phyloP scores from a whole-genome alignment of 2,329 filamentous ascomycete species.

The Exophiala spinifera region DNA sequence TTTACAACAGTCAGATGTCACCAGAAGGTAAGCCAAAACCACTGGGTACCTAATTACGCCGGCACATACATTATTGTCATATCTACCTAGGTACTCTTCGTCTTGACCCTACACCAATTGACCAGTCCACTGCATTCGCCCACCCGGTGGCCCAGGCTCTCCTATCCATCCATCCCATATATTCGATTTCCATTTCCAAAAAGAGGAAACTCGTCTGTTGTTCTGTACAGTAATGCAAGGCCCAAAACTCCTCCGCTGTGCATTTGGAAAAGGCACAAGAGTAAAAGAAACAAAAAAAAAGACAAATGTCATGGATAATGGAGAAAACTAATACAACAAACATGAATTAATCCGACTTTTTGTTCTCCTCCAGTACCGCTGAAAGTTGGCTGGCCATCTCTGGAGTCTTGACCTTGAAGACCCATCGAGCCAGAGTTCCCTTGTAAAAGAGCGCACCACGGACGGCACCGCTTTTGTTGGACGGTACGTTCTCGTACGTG shows the following conservation, averaged over 20 bases:
- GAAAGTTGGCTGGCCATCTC: slow-evolving; percentile 24
- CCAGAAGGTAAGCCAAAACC: too few species aligned
- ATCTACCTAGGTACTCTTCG: background rate
- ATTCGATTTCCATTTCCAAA: too few species aligned
- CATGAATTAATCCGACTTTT: slow-evolving; percentile 9
- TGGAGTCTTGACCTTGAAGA: slow-evolving; percentile 28
- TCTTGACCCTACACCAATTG: background rate
- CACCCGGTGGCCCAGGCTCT: too few species aligned
- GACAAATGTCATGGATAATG: background rate
- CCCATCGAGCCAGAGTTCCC: slow-evolving; percentile 23
- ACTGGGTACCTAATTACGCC: too few species aligned
- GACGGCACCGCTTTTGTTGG: slow-evolving; percentile 26
- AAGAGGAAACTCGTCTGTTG: background rate
- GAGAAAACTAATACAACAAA: slow-evolving; percentile 1
- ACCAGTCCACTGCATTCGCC: too few species aligned
- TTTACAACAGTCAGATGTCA: too few species aligned
- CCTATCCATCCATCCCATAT: too few species aligned
- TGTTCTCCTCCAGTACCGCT: slow-evolving; percentile 26
- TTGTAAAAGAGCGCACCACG: slow-evolving; percentile 25
- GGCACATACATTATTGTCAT: background rate
- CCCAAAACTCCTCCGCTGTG: slow-evolving; percentile 18
- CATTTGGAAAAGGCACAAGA: slow-evolving; percentile 3
- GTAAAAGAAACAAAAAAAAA: background rate
- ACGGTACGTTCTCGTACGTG: slow-evolving; percentile 34
- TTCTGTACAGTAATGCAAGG: background rate